Conservation (phyloP, 2,329 filamentous ascomycete genomes). For the Fusarium luffae region DNA sequence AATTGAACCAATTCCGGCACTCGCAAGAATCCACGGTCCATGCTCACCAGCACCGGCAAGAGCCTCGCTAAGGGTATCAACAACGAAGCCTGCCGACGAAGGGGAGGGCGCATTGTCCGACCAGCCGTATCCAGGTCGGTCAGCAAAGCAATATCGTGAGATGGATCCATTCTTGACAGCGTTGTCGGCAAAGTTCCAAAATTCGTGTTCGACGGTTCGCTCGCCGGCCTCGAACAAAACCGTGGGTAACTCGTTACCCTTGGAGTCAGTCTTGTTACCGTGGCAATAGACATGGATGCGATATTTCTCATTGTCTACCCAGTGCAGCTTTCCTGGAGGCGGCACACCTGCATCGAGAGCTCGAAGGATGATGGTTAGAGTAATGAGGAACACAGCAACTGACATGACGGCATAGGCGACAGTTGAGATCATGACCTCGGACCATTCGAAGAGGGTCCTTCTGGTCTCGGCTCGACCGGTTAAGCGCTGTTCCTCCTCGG, state of each 20-base stretch:
- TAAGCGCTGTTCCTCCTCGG: slow-evolving; percentile 89
- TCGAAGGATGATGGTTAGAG: slow-evolving; percentile 81
- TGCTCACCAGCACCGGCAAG: slow-evolving; percentile 82
- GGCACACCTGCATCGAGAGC: slow-evolving; percentile 80
- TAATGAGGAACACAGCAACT: slow-evolving; percentile 77
- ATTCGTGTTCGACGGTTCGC: slow-evolving; percentile 78
- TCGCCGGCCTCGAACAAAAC: slow-evolving; percentile 89
- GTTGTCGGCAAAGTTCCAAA: slow-evolving; percentile 83
- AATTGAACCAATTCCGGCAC: slow-evolving; percentile 86
- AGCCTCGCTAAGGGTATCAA: slow-evolving; percentile 88
- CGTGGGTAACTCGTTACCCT: slow-evolving; percentile 73
- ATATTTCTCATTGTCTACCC: slow-evolving; percentile 87
- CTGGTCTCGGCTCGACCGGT: slow-evolving; percentile 90
- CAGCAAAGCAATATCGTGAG: slow-evolving; percentile 91
- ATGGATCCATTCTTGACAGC: slow-evolving; percentile 85
- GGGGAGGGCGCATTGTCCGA: slow-evolving; percentile 93
- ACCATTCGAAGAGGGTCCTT: slow-evolving; percentile 85
- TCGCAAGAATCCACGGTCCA: slow-evolving; percentile 89
- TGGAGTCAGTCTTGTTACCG: slow-evolving; percentile 72
- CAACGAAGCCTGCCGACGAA: slow-evolving; percentile 91
- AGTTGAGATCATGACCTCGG: slow-evolving; percentile 79
- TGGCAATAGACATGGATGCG: slow-evolving; percentile 84
- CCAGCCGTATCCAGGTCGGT: slow-evolving; percentile 89
- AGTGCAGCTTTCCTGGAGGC: slow-evolving; percentile 79
- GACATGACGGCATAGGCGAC: slow-evolving; percentile 76